Base-by-base conservation (phyloP, 441 rosid species). In the Adansonia rubrostipa region DNA sequence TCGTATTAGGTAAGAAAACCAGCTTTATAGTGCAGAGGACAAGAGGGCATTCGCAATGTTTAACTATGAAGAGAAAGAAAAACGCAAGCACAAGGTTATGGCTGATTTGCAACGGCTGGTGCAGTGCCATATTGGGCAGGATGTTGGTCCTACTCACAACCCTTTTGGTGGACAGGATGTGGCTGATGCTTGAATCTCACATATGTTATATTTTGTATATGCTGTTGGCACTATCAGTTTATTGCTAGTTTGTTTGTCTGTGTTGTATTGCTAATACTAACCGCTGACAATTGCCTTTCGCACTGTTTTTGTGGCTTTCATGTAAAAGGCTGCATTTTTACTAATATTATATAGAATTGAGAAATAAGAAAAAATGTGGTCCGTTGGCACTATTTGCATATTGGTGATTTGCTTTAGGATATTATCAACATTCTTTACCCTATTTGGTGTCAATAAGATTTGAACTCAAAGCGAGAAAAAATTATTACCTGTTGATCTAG, bases 1-100 rank as follows among this genome's bases (percentile, higher is more conserved):
- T 81, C 97, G 97, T 91, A 95, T 93, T 61, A 90, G 99, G 91
- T 92, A 95, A 81, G 98, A 95, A 86, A 95, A 93, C 86, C 99
- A 92, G 79, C 98, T 95, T 74, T 95, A 95, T 60, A 92, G 99
- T 80, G 99, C 98, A 8, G 98, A 96, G 86, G 99, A 93, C 51
- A 96, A 91, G 91, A 86, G 94, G 4, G 99, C 97, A 5, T 78
- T 95, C 88, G 99, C 99, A 0, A 92, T 92, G 97, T 95, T 93
- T 78, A 95, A 92, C 86, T 93, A 96, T 48, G 99, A 96, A 81
- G 99, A 96, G 88, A 93, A 92, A 87, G 89, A 97, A 0, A 96
- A 96, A 82, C 92, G 99, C 0, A 98, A 93, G 85, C 93, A 90
- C 81, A 96, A 96, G 89, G 98, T 96, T 77, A 96, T 92, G 99